Percentiles rank a stretch among this genome's conserved stretches.
phyloP scores from a whole-genome alignment of 441 rosid genomes.

The Daphne laureola region DNA sequence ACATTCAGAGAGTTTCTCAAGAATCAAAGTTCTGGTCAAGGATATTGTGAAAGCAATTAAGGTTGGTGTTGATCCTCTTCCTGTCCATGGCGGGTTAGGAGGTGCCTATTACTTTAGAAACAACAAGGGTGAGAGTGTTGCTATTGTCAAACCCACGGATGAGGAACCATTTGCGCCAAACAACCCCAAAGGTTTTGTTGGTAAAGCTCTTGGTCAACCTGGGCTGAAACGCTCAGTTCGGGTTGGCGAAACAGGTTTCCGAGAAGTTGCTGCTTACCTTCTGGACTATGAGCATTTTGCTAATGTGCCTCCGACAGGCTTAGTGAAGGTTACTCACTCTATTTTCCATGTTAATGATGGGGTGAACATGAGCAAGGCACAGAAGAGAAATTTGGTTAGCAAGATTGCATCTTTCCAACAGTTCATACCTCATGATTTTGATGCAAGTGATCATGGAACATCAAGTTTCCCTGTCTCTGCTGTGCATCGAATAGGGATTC shows the following conservation, averaged over 20 bases:
- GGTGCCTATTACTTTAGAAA: constrained; percentile 51
- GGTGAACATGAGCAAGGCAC: constrained; percentile 30
- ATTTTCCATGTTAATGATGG: constrained; percentile 47
- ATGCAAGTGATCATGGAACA: constrained; percentile 57
- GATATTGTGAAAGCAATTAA: constrained; percentile 45
- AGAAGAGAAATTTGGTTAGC: constrained; percentile 34
- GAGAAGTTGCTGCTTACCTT: constrained; percentile 61
- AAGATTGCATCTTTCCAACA: constrained; percentile 59
- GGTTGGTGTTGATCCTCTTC: constrained; percentile 42
- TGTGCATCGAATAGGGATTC: constrained; percentile 54
- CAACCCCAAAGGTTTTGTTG: constrained; percentile 53
- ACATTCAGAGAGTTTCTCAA: constrained; percentile 22
- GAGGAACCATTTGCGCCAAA: constrained; percentile 67
- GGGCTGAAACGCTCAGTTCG: constrained; percentile 46
- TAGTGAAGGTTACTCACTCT: constrained; percentile 44
- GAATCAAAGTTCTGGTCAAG: constrained; percentile 27
- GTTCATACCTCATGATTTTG: constrained; percentile 53
- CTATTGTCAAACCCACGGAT: constrained; percentile 51
- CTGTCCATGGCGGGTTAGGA: constrained; percentile 45
- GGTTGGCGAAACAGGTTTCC: constrained; percentile 51
- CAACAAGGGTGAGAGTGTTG: constrained; percentile 34
- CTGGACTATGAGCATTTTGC: constrained; percentile 43
- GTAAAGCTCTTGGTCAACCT: constrained; percentile 49
- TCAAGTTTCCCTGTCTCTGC: constrained; percentile 52
- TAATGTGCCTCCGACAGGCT: constrained; percentile 47